Evolutionary conservation across 2,329 filamentous ascomycete species (phyloP).

Genomic region (Pyrenophora graminea): DNA sequence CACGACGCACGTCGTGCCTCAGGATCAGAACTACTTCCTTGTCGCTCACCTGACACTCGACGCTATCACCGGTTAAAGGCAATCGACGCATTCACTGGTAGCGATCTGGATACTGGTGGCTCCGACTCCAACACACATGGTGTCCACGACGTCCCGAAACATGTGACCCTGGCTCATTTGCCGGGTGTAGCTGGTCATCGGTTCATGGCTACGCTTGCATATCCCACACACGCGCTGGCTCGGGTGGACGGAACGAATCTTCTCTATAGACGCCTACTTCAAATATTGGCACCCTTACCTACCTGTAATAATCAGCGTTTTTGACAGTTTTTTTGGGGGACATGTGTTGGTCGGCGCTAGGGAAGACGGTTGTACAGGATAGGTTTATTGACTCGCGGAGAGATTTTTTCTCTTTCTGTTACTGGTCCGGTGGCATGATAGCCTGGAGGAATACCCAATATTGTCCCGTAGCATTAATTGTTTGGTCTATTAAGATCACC

Average conservation of each 20-base stretch:
- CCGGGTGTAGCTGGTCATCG: constrained; percentile 19
- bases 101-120: constrained; percentile 22
- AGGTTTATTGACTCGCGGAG: constrained; percentile 27
- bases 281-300: constrained; percentile 23
- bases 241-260: constrained; percentile 40
- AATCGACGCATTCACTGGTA: constrained; percentile 16
- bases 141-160: constrained; percentile 17
- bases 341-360: constrained; percentile 43
- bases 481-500: constrained; percentile 21
- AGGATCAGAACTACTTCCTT: constrained; percentile 18
- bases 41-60: constrained; percentile 29
- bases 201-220: constrained; percentile 28
- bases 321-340: constrained; percentile 16
- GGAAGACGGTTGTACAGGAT: constrained; percentile 22
- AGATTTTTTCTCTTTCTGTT: constrained; percentile 2
- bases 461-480: constrained; percentile 25
- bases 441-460: constrained; percentile 30
- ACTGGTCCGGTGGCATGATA: constrained; percentile 23
- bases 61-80: constrained; percentile 26
- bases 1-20: constrained; percentile 30
- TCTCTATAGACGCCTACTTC: constrained; percentile 35
- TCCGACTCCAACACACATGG: constrained; percentile 14
- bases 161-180: constrained; percentile 26
- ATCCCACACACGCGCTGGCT: constrained; percentile 45
- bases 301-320: constrained; percentile 46